phyloP scores from a whole-genome alignment of 306 rosid genomes.

The Prinsepia uniflora region DNA sequence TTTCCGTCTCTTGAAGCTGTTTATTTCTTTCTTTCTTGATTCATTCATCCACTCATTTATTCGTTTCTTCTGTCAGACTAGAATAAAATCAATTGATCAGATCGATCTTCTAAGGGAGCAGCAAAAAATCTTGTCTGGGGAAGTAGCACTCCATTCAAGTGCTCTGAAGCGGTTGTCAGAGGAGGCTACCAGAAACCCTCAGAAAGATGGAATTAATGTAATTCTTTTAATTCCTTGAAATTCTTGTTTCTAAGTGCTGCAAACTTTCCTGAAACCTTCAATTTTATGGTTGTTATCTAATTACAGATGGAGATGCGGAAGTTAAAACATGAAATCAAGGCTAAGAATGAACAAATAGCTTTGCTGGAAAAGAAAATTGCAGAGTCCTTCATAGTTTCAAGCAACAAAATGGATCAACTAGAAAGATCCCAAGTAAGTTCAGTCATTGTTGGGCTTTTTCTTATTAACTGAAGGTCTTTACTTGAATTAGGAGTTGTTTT shows the following conservation, averaged over 20 bases:
- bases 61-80: constrained; percentile 46
- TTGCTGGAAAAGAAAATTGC: constrained; percentile 77
- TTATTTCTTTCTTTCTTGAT: constrained; percentile 4
- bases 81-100: constrained; percentile 71
- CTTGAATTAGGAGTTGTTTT: not conserved
- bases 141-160: constrained; percentile 90
- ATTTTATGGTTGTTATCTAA: constrained; percentile 22
- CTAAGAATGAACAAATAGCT: constrained; percentile 70
- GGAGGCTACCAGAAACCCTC: constrained; percentile 68
- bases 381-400: constrained; percentile 51
- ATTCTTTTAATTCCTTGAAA: constrained; percentile 24
- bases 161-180: constrained; percentile 85
- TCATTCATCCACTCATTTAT: constrained; percentile 8
- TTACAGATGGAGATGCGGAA: constrained; percentile 59
- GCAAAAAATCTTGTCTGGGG: constrained; percentile 79
- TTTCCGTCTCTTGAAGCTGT: not conserved
- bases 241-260: constrained; percentile 21
- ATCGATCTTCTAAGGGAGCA: constrained; percentile 92
- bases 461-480: not conserved
- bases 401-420: constrained; percentile 45
- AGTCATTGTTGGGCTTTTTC: constrained; percentile 11
- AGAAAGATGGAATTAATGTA: constrained; percentile 68
- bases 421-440: constrained; percentile 66
- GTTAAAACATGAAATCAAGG: constrained; percentile 73
- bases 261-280: constrained; percentile 29